A percentile compares a stretch with the other conserved stretches of the same genome.
phyloP scores from a whole-genome alignment of 75 land plant species.

The Gnetum montanum region DNA sequence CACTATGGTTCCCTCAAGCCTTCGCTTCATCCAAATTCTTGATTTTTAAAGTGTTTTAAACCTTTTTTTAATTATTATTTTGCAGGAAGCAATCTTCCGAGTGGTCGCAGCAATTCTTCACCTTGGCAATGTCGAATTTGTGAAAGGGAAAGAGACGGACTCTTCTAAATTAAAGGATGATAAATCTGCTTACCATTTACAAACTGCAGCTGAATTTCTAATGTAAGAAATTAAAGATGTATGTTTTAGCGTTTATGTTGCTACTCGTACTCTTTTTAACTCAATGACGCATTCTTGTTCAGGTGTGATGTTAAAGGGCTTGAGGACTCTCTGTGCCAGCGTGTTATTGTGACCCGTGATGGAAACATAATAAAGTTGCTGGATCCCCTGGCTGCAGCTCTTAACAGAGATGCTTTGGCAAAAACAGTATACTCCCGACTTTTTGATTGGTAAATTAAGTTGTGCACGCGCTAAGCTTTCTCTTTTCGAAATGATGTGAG shows the following conservation, averaged over 20 bases:
- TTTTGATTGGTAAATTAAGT: constrained; percentile 77
- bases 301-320: constrained; percentile 78
- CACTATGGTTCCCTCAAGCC: not conserved
- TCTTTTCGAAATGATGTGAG: not conserved
- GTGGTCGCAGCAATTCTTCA: constrained; percentile 77
- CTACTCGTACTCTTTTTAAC: not conserved
- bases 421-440: constrained; percentile 86
- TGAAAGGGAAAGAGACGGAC: constrained; percentile 62
- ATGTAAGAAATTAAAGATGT: constrained; percentile 22
- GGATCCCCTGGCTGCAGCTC: constrained; percentile 36
- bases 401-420: constrained; percentile 90
- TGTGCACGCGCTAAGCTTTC: not conserved
- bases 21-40: constrained; percentile 1
- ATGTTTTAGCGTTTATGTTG: not conserved
- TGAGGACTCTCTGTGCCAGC: constrained; percentile 63
- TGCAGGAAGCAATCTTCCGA: constrained; percentile 71
- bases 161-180: constrained; percentile 65
- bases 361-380: constrained; percentile 63
- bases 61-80: no score
- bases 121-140: constrained; percentile 65
- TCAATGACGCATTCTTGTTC: not conserved
- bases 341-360: constrained; percentile 88
- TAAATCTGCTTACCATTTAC: constrained; percentile 45
- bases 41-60: not conserved
- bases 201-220: constrained; percentile 65